Conservation (phyloP, 331 rosid species). For the Dryas integrifolia region DNA sequence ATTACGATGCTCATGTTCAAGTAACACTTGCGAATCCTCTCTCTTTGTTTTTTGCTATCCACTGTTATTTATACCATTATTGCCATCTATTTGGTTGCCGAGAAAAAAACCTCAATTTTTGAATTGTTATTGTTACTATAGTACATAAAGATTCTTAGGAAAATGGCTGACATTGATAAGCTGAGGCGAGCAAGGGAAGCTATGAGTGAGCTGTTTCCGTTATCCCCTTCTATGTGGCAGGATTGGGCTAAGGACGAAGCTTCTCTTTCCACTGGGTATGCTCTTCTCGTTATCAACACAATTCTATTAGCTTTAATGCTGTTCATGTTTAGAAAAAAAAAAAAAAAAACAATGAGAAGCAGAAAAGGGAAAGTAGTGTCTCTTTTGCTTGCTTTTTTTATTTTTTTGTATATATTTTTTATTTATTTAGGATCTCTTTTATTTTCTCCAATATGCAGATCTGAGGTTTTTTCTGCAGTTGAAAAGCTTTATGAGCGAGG, state of each 20-base stretch:
- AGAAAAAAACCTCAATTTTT: background rate
- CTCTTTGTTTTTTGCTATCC: background rate
- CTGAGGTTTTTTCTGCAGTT: constrained; percentile 45
- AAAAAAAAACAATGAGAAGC: too few species aligned
- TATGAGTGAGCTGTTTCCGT: constrained; percentile 66
- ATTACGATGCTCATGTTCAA: constrained; percentile 50
- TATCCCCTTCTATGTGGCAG: constrained; percentile 78
- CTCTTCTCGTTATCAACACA: background rate
- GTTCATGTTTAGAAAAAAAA: background rate
- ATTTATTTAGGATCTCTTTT: background rate
- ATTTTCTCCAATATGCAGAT: constrained; percentile 35
- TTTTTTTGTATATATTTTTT: background rate
- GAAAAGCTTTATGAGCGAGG: constrained; percentile 70
- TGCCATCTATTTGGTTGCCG: constrained; percentile 8
- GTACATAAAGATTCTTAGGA: constrained; percentile 68
- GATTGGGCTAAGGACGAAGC: constrained; percentile 87
- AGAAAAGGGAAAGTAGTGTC: too few species aligned
- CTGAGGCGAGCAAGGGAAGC: constrained; percentile 73
- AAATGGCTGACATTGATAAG: constrained; percentile 66
- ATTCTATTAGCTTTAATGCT: background rate
- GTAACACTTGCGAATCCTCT: constrained; percentile 5
- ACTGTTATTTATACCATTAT: background rate
- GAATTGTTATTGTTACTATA: constrained; percentile 14
- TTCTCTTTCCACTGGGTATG: constrained; percentile 54
- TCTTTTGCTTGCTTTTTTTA: background rate